Percentiles rank a stretch among this genome's conserved stretches.
Conservation (phyloP, 345 rosid species). For the Eucalyptus globulus region DNA sequence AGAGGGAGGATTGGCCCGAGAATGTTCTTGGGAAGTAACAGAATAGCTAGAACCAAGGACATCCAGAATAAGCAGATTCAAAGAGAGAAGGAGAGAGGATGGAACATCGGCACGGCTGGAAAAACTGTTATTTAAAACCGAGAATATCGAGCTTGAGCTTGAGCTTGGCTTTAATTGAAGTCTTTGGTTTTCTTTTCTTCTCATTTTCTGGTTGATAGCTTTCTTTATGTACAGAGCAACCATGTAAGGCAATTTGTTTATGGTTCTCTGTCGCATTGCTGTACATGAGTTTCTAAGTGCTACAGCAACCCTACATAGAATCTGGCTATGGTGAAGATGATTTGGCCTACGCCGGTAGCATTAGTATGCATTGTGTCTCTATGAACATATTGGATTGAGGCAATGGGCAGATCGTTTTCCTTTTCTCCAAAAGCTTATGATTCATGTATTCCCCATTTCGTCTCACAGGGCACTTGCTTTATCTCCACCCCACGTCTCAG, state of each 20-base stretch:
- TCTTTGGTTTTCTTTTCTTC: neutral
- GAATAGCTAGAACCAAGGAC: constrained; percentile 46
- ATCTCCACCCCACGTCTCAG: neutral
- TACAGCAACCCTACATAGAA: neutral
- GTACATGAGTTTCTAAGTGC: neutral
- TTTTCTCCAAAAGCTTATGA: neutral
- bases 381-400: neutral
- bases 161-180: neutral
- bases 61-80: constrained; percentile 37
- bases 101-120: constrained; percentile 33
- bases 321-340: neutral
- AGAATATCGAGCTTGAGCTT: neutral
- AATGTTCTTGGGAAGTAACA: constrained; percentile 40
- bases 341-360: neutral
- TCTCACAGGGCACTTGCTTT: neutral
- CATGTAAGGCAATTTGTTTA: neutral
- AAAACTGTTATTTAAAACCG: constrained; percentile 10
- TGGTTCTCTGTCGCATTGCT: neutral
- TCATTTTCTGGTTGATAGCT: neutral
- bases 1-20: constrained; percentile 64
- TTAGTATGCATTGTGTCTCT: neutral
- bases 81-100: constrained; percentile 72
- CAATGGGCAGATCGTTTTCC: neutral
- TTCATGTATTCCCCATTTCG: neutral
- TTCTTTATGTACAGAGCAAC: neutral